These are phyloP conservation scores for Lactarius deliciosus DNA, from an alignment of 768 basidiomycete species.

Conservation along the genomic window DNA sequence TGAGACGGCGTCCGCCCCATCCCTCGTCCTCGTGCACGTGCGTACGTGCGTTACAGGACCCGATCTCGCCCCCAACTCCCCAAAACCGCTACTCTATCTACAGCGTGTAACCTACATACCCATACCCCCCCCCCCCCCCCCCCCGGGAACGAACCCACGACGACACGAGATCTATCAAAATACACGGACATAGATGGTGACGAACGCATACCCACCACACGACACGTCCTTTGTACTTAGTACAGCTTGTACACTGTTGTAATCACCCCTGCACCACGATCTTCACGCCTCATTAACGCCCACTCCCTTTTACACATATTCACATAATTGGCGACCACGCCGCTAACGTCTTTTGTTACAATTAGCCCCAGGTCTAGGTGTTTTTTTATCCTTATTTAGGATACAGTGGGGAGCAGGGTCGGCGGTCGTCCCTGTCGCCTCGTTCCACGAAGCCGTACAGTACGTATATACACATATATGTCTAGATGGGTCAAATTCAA, in stretches of 20 bases:
- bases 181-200: not conserved
- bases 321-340: not conserved
- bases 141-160: constrained; percentile 2
- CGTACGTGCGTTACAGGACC: not conserved
- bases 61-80: not conserved
- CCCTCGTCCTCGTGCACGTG: not conserved
- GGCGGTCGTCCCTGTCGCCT: not conserved
- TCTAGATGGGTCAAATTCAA: too few relatives aligned
- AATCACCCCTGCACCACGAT: constrained; percentile 9
- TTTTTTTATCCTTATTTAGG: not conserved
- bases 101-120: not conserved
- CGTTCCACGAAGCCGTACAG: not conserved
- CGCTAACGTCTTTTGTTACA: constrained; percentile 7
- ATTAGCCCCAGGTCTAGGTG: not conserved
- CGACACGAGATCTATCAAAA: constrained; percentile 1
- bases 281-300: constrained; percentile 5
- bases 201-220: not conserved
- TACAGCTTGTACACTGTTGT: constrained; percentile 21
- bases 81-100: not conserved
- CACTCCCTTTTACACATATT: constrained; percentile 8
- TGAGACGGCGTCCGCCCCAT: not conserved
- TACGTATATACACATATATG: too few relatives aligned
- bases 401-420: not conserved
- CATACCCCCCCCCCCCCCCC: not conserved
- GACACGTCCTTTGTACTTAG: constrained; percentile 15